Evolutionary conservation across 2,329 filamentous ascomycete species (phyloP).

Genomic region (Paraphoma chrysanthemicola): DNA sequence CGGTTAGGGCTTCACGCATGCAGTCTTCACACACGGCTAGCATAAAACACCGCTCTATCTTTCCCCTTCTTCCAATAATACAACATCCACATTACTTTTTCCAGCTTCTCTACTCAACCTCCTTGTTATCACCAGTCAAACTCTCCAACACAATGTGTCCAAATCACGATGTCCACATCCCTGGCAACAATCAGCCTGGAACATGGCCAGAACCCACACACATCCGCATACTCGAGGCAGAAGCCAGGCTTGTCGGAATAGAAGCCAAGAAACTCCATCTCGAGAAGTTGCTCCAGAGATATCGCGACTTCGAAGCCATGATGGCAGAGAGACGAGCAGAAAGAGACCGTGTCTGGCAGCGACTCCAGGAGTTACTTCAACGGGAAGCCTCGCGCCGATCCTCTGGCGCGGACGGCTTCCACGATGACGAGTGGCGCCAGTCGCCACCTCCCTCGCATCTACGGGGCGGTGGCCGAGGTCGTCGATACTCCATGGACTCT

Average conservation of each 20-base stretch:
- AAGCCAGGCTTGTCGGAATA: no score
- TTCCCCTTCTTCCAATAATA: neutral
- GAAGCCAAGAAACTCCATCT: no score
- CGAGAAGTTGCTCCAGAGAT: no score
- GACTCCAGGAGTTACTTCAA: neutral
- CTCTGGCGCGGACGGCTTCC: neutral
- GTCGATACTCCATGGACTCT: neutral
- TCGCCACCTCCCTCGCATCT: neutral
- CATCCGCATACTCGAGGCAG: no score
- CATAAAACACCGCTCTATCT: neutral
- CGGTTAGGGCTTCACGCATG: neutral
- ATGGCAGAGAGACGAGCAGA: neutral
- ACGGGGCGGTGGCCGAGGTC: neutral
- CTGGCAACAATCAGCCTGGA: no score
- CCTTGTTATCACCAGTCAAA: no score
- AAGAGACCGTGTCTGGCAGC: neutral
- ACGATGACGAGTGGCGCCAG: neutral
- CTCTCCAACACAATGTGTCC: no score
- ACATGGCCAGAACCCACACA: no score
- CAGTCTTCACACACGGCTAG: neutral
- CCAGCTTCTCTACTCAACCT: neutral
- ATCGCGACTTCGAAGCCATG: no score
- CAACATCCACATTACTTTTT: neutral
- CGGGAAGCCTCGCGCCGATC: neutral
- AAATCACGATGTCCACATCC: no score